These are phyloP conservation scores for Venturia aucupariae DNA, from an alignment of 2,329 filamentous ascomycete genomes.

Conservation along the genomic window DNA sequence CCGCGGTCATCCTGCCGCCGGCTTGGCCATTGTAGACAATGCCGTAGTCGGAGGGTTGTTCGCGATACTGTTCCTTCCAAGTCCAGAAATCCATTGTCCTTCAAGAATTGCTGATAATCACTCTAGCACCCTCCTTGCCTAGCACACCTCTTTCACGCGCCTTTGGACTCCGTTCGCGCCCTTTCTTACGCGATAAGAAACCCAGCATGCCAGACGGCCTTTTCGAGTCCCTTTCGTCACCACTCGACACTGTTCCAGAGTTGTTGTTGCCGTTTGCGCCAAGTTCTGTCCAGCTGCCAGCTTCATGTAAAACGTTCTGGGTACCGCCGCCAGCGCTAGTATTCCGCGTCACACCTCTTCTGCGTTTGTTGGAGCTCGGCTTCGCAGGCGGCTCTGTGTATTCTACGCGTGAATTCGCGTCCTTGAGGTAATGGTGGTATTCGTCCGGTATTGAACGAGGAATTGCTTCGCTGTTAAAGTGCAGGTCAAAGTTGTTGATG, in stretches of 20 bases:
- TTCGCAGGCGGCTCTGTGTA: not conserved
- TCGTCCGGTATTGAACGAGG: slow-evolving; percentile 15
- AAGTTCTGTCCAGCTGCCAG: slow-evolving; percentile 83
- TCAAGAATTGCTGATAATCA: slow-evolving; percentile 14
- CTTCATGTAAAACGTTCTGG: slow-evolving; percentile 82
- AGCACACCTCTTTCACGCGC: slow-evolving; percentile 87
- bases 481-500: slow-evolving; percentile 10
- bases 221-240: slow-evolving; percentile 31
- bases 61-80: not conserved
- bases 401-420: not conserved
- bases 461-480: slow-evolving; percentile 8
- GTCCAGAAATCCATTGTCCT: not conserved
- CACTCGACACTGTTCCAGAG: slow-evolving; percentile 45
- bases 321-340: slow-evolving; percentile 74
- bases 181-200: slow-evolving; percentile 82
- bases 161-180: slow-evolving; percentile 83
- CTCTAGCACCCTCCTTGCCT: slow-evolving; percentile 76
- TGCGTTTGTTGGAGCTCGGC: slow-evolving; percentile 3
- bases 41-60: not conserved
- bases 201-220: slow-evolving; percentile 75
- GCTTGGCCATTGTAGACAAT: not conserved
- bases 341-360: slow-evolving; percentile 54
- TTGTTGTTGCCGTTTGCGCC: slow-evolving; percentile 56
- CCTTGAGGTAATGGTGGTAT: slow-evolving; percentile 13
- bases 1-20: not conserved